Evolutionary conservation across 768 basidiomycete species (phyloP).

Genomic region (Leucosporidium yakuticum): DNA sequence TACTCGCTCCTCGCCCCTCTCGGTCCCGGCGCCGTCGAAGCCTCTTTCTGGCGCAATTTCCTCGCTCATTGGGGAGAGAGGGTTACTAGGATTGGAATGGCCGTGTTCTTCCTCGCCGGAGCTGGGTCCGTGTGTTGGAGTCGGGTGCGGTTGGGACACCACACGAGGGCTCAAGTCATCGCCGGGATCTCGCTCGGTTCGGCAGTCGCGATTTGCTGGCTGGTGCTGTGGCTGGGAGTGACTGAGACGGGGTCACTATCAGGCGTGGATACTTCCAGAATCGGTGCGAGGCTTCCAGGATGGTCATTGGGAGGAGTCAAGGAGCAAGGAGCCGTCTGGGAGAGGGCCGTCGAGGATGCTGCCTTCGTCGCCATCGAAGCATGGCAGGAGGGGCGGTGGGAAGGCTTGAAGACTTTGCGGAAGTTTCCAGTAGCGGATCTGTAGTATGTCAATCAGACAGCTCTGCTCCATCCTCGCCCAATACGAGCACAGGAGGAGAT

Average conservation of each 20-base stretch:
- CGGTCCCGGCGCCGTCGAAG: conserved; percentile 5
- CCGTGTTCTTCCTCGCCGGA: conserved; percentile 13
- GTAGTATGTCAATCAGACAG: too few species aligned
- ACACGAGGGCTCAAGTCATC: conserved; percentile 37
- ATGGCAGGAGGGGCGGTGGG: conserved; percentile 11
- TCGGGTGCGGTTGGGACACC: conserved; percentile 36
- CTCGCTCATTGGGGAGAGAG: conserved; percentile 6
- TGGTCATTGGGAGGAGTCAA: conserved; percentile 10
- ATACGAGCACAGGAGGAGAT: too few species aligned
- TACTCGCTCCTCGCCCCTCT: neutral
- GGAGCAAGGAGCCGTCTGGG: conserved; percentile 22
- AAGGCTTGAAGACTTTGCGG: neutral
- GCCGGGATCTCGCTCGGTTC: conserved; percentile 35
- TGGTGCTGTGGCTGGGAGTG: conserved; percentile 33
- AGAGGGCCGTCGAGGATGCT: conserved; percentile 31
- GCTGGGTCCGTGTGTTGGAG: conserved; percentile 36
- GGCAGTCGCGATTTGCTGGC: conserved; percentile 29
- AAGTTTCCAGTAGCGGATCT: neutral
- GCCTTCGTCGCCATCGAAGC: conserved; percentile 16
- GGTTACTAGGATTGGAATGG: conserved; percentile 18
- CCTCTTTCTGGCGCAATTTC: conserved; percentile 8
- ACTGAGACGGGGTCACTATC: neutral
- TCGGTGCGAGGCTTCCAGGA: neutral
- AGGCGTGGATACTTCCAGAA: too few species aligned
- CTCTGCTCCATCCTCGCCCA: too few species aligned